A percentile compares a stretch with the other conserved stretches of the same genome.
Evolutionary conservation across 179 eudicot genomes (phyloP).

Genomic region (Gypsophila paniculata): DNA sequence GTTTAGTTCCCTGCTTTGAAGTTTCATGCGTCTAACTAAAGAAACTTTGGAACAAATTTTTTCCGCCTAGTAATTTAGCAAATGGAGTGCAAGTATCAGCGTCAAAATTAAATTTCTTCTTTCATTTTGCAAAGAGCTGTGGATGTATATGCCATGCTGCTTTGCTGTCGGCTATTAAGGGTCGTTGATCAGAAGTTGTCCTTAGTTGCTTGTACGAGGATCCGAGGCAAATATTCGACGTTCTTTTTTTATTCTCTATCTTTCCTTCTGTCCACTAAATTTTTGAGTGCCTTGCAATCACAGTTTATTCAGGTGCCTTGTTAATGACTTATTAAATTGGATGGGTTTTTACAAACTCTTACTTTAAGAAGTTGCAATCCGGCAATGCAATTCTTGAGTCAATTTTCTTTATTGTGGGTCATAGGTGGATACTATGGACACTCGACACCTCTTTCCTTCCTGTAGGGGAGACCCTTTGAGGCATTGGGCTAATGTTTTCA

Average conservation of each 20-base stretch:
- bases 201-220: not conserved
- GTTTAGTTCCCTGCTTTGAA: not conserved
- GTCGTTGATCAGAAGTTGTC: not conserved
- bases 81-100: conserved; percentile 5
- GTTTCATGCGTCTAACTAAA: not conserved
- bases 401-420: not conserved
- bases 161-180: not conserved
- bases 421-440: not conserved
- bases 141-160: not conserved
- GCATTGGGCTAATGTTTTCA: not conserved
- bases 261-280: not conserved
- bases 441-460: not conserved
- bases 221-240: not conserved
- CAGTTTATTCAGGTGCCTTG: not conserved
- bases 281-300: conserved; percentile 1
- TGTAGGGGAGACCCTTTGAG: not conserved
- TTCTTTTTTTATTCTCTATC: not conserved
- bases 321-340: not conserved
- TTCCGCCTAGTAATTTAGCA: not conserved
- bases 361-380: not conserved
- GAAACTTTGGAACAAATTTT: not conserved
- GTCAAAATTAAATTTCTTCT: not conserved
- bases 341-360: not conserved
- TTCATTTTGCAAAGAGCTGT: not conserved
- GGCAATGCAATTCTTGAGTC: not conserved